Evolutionary conservation across 163 green algal species (phyloP).

Genomic region (Prototheca wickerhamii): DNA sequence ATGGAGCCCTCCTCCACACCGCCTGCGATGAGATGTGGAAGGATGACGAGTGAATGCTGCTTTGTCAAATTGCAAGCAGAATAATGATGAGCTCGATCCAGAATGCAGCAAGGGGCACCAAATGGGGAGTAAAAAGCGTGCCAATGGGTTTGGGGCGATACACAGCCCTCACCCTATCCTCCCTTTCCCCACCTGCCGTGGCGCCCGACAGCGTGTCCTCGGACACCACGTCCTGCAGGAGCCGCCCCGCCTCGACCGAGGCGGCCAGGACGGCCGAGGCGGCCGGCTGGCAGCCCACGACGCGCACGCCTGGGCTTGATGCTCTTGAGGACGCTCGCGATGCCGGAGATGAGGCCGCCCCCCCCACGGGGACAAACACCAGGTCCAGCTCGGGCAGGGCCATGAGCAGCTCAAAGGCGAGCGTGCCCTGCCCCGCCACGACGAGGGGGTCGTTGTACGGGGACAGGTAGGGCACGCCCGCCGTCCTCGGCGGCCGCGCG

Average conservation of each 20-base stretch:
- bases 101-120: too few relatives aligned
- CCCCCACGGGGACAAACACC: slow-evolving; percentile 60
- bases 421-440: slow-evolving; percentile 47
- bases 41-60: too few relatives aligned
- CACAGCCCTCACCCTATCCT: neutral
- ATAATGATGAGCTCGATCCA: too few relatives aligned
- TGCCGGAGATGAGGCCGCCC: slow-evolving; percentile 50
- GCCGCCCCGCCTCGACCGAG: slow-evolving; percentile 30
- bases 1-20: slow-evolving; percentile 45
- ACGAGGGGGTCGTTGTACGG: slow-evolving; percentile 60
- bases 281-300: slow-evolving; percentile 52
- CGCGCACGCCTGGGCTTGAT: slow-evolving; percentile 14
- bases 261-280: slow-evolving; percentile 42
- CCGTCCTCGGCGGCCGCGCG: slow-evolving; percentile 17
- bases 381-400: slow-evolving; percentile 29
- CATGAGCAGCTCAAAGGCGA: slow-evolving; percentile 51
- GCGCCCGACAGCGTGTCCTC: slow-evolving; percentile 46
- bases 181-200: slow-evolving; percentile 26
- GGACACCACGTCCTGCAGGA: slow-evolving; percentile 20
- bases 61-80: too few relatives aligned
- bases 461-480: slow-evolving; percentile 34
- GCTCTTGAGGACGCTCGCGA: slow-evolving; percentile 47
- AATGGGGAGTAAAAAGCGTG: too few relatives aligned
- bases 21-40: slow-evolving; percentile 32
- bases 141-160: neutral